A percentile compares a stretch with the other conserved stretches of the same genome.
phyloP scores from a whole-genome alignment of 2,329 filamentous ascomycete species.

The Sordariomycetes sp. region DNA sequence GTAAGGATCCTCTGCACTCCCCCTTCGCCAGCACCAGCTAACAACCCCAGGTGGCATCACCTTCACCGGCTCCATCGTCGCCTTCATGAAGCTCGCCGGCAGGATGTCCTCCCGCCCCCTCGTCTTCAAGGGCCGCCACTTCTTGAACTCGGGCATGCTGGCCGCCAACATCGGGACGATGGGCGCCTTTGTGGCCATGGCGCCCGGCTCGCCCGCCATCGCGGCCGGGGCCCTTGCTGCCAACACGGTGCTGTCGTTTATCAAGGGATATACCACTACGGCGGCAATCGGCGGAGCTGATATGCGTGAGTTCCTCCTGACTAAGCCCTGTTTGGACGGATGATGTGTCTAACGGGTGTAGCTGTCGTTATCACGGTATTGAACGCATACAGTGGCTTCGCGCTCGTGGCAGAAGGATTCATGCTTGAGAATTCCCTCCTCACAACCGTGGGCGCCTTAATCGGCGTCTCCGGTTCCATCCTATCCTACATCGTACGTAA shows the following conservation, averaged over 20 bases:
- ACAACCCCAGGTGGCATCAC: conserved; percentile 55
- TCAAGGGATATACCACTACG: conserved; percentile 81
- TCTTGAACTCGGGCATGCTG: conserved; percentile 64
- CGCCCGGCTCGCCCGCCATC: conserved; percentile 66
- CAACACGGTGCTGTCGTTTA: conserved; percentile 68
- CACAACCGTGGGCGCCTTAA: conserved; percentile 76
- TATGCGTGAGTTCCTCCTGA: conserved; percentile 49
- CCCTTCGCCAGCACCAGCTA: conserved; percentile 1
- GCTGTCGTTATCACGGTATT: conserved; percentile 80
- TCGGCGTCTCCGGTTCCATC: conserved; percentile 81
- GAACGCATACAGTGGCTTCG: conserved; percentile 86
- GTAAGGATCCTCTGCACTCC: conserved; percentile 17
- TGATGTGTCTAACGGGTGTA: conserved; percentile 11
- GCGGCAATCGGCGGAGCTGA: conserved; percentile 86
- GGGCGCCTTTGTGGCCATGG: conserved; percentile 73
- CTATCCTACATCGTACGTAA: conserved; percentile 58
- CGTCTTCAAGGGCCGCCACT: conserved; percentile 61
- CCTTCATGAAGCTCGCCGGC: conserved; percentile 78
- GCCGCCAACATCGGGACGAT: conserved; percentile 72
- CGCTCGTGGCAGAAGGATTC: conserved; percentile 79
- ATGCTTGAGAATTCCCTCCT: conserved; percentile 84
- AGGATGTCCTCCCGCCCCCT: conserved; percentile 71
- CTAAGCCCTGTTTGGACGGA: background rate
- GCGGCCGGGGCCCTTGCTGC: conserved; percentile 69
- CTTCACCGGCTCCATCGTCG: conserved; percentile 83